Percentiles rank a stretch among this genome's conserved stretches.
Evolutionary conservation across 2,329 filamentous ascomycete genomes (phyloP).

Genomic region (Penicillium sp.): DNA sequence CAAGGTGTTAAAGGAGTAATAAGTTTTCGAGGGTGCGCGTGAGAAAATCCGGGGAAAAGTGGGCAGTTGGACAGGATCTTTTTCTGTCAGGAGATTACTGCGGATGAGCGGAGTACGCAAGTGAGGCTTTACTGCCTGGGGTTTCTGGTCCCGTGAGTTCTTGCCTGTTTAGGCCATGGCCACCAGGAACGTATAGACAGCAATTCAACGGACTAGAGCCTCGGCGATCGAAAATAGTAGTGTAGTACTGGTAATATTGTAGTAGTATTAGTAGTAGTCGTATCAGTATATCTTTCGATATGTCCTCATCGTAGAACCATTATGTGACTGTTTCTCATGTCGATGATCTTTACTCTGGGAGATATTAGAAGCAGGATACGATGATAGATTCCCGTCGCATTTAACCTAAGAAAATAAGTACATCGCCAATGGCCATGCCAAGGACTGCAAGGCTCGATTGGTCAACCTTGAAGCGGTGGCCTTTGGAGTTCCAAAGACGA

Average conservation of each 20-base stretch:
- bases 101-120: no score
- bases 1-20: background rate
- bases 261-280: no score
- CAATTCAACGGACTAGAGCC: no score
- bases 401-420: no score
- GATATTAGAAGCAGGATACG: no score
- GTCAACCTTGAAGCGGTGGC: slow-evolving; percentile 60
- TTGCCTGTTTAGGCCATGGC: background rate
- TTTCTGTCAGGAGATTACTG: background rate
- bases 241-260: no score
- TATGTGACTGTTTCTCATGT: slow-evolving; percentile 20
- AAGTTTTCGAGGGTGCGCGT: background rate
- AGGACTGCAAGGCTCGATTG: slow-evolving; percentile 61
- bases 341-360: slow-evolving; percentile 30
- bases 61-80: background rate
- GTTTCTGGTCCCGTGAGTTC: background rate
- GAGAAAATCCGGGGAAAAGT: background rate
- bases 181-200: background rate
- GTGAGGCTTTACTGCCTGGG: background rate
- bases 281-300: no score
- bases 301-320: no score
- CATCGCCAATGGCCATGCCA: slow-evolving; percentile 45
- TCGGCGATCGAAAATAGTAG: no score
- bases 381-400: no score
- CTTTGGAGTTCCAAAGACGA: slow-evolving; percentile 45